Evolutionary conservation across 73 alveolate genomes (phyloP).

Genomic region (Paraurostyla sp.): DNA sequence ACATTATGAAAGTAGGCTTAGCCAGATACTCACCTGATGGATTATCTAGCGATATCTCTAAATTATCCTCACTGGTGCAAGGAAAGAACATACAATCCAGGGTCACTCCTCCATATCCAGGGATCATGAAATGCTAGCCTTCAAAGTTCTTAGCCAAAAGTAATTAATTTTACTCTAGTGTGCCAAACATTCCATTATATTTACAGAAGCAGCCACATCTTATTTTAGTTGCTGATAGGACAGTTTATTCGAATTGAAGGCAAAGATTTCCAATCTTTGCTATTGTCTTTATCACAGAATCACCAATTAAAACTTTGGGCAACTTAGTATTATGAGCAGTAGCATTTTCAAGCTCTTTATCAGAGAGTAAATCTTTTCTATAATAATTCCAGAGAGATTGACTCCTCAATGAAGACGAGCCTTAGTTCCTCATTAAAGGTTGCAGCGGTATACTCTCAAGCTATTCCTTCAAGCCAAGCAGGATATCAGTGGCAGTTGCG

Average conservation of each 20-base stretch:
- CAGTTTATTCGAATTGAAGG: background rate
- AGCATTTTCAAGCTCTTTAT: background rate
- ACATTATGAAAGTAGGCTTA: constrained; percentile 84
- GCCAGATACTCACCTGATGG: constrained; percentile 1
- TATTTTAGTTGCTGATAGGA: background rate
- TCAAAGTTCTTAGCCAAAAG: constrained; percentile 63
- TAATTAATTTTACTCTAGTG: constrained; percentile 24
- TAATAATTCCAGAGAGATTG: constrained; percentile 30
- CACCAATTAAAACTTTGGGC: background rate
- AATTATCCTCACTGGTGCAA: constrained; percentile 40
- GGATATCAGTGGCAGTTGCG: background rate
- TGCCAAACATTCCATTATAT: constrained; percentile 54
- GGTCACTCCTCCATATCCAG: constrained; percentile 23
- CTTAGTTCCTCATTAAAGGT: background rate
- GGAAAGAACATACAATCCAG: constrained; percentile 76
- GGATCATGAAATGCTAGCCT: constrained; percentile 55
- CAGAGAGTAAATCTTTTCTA: constrained; percentile 24
- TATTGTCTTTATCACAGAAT: background rate
- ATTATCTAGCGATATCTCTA: background rate
- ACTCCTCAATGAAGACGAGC: background rate
- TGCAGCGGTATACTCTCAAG: background rate
- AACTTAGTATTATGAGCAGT: background rate
- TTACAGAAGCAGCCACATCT: constrained; percentile 30
- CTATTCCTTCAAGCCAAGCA: constrained; percentile 1
- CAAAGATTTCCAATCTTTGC: background rate